Percentiles rank a stretch among this genome's conserved stretches.
These are phyloP conservation scores for Paraphaeosphaeria sporulosa DNA, from an alignment of 2,329 filamentous ascomycete species.

Conservation along the genomic window DNA sequence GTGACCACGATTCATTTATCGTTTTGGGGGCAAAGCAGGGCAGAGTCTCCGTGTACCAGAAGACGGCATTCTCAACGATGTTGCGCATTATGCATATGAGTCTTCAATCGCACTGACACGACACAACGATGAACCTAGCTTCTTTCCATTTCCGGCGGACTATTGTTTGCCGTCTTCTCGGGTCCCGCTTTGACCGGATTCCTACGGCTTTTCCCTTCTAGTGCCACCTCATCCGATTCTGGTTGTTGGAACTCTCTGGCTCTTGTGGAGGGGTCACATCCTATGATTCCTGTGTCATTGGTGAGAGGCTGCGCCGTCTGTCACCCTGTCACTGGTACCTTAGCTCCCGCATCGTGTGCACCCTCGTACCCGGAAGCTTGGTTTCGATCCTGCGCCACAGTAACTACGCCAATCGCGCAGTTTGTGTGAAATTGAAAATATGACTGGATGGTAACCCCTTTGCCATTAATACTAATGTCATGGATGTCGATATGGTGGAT, in stretches of 20 bases:
- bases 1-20: not conserved
- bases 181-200: not conserved
- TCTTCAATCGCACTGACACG: not conserved
- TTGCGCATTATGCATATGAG: not conserved
- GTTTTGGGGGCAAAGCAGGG: not conserved
- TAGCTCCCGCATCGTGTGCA: not conserved
- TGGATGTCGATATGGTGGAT: not conserved
- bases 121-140: not conserved
- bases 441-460: not conserved
- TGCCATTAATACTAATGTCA: not conserved
- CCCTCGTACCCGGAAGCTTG: not conserved
- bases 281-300: not conserved
- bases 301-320: slow-evolving; percentile 2
- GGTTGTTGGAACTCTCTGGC: not conserved
- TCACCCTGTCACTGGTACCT: slow-evolving; percentile 1
- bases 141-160: not conserved
- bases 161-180: not conserved
- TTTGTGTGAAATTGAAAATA: not conserved
- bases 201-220: not conserved
- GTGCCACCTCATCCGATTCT: not conserved
- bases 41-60: not conserved
- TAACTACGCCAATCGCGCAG: not conserved
- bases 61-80: not conserved
- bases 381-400: not conserved
- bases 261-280: not conserved